Conservation (phyloP, 2,329 filamentous ascomycete genomes). For the Rhexocercosporidium sp. region DNA sequence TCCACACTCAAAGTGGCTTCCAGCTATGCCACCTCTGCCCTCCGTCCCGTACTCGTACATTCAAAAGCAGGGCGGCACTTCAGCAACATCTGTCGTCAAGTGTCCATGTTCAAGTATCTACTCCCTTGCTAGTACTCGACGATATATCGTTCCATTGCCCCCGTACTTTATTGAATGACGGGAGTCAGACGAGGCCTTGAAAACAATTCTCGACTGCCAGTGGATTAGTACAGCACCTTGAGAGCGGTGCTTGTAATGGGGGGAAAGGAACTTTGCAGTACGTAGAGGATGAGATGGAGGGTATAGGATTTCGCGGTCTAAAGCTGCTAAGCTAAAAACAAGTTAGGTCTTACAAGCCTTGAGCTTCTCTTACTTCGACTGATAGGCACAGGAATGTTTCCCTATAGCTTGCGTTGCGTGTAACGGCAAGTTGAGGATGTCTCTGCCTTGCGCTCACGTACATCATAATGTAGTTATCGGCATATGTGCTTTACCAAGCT, state of each 20-base stretch:
- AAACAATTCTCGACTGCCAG: slow-evolving; percentile 21
- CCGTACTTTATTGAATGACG: slow-evolving; percentile 16
- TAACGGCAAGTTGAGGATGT: background rate
- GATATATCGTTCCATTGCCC: slow-evolving; percentile 24
- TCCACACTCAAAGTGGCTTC: background rate
- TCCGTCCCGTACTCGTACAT: slow-evolving; percentile 17
- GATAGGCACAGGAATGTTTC: background rate
- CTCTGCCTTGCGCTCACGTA: background rate
- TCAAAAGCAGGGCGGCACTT: slow-evolving; percentile 9
- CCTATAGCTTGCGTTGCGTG: background rate
- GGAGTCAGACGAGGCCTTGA: background rate
- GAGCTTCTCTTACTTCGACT: background rate
- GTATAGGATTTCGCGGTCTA: slow-evolving; percentile 16
- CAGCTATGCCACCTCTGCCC: slow-evolving; percentile 6
- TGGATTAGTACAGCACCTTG: slow-evolving; percentile 27
- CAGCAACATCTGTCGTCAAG: slow-evolving; percentile 21
- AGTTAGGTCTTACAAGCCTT: background rate
- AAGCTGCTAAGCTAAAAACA: background rate
- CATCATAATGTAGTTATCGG: background rate
- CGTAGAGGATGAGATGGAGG: slow-evolving; percentile 23
- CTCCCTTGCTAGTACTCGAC: slow-evolving; percentile 11
- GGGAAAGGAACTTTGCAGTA: slow-evolving; percentile 16
- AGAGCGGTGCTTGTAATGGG: slow-evolving; percentile 23
- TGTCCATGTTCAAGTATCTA: background rate
- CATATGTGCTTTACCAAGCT: background rate